These are phyloP conservation scores for Chlorella sp. DNA, from an alignment of 139 green algal genomes.

Conservation along the genomic window DNA sequence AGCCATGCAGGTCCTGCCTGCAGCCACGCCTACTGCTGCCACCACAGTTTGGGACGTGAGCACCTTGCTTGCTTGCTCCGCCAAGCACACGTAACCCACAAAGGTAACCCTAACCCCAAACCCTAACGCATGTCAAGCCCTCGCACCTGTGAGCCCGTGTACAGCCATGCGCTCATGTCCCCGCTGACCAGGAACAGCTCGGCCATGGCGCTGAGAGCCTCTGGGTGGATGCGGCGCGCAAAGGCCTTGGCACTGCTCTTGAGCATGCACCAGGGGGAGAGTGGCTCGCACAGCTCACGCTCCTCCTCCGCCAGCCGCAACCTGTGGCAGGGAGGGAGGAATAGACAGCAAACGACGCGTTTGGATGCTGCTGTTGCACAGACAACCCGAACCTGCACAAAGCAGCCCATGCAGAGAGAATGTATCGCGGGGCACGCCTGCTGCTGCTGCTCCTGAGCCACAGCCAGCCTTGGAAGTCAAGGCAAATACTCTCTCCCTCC, in stretches of 20 bases:
- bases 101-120: too few relatives aligned
- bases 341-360: too few relatives aligned
- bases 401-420: not conserved
- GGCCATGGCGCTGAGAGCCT: conserved; percentile 48
- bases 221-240: conserved; percentile 38
- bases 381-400: not conserved
- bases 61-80: too few relatives aligned
- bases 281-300: conserved; percentile 30
- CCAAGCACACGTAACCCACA: too few relatives aligned
- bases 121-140: too few relatives aligned
- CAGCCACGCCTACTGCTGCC: too few relatives aligned
- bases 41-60: too few relatives aligned
- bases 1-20: too few relatives aligned
- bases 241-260: conserved; percentile 38
- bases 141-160: conserved; percentile 62
- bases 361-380: not conserved
- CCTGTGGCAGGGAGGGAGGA: not conserved
- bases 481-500: not conserved
- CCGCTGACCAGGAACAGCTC: conserved; percentile 86
- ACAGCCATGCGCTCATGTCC: conserved; percentile 91
- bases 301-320: conserved; percentile 7
- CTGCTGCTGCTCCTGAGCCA: not conserved
- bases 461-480: not conserved
- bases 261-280: conserved; percentile 55
- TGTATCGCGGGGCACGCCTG: too few relatives aligned